Base-by-base conservation (phyloP, 352 stramenopile species). In the Poterioochromonas sp. region DNA sequence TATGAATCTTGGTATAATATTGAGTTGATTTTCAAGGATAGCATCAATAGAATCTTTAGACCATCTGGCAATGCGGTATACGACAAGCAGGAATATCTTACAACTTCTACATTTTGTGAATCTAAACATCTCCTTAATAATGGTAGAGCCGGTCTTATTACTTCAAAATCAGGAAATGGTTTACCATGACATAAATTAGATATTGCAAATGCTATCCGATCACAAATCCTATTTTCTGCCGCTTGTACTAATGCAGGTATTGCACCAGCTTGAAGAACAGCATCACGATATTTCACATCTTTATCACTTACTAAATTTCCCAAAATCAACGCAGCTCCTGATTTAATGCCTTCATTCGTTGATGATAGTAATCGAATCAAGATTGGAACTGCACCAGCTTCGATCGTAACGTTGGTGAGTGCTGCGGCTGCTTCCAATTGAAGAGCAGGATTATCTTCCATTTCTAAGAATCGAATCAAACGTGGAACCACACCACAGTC, bases 331-430 rank as follows among this genome's bases (percentile, higher is more conserved):
- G 98, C 94, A 20, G 90, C 88, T 84, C 95, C 89, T 81, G 98
- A 93, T 41, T 93, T 87, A 26, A 98, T 93, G 85, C 98, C 93
- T 80, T 97, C 93, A 83, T 97, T 97, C 62, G 92, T 94, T 53
- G 90, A 97, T 20, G 92, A 83, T 20, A 99, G 87, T 40, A 99
- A 82, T n/a, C n/a, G n/a, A n/a, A n/a, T n/a, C n/a, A n/a, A n/a
- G n/a, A n/a, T n/a, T n/a, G n/a, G n/a, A n/a, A n/a, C n/a, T n/a
- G n/a, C n/a, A n/a, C n/a, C n/a, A n/a, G n/a, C n/a, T n/a, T n/a
- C n/a, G n/a, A n/a, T n/a, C n/a, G 95, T 95, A 85, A 99, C 98
- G 85, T 99, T 99, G 41, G 96, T 99, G n/a, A 99, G 85, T 44
- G 95, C 93, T 95, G 95, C 99, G 3, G 96, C 95, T 32, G 96